Base-by-base conservation (phyloP, 176 grass and related monocot species). In the Thalia dealbata region DNA sequence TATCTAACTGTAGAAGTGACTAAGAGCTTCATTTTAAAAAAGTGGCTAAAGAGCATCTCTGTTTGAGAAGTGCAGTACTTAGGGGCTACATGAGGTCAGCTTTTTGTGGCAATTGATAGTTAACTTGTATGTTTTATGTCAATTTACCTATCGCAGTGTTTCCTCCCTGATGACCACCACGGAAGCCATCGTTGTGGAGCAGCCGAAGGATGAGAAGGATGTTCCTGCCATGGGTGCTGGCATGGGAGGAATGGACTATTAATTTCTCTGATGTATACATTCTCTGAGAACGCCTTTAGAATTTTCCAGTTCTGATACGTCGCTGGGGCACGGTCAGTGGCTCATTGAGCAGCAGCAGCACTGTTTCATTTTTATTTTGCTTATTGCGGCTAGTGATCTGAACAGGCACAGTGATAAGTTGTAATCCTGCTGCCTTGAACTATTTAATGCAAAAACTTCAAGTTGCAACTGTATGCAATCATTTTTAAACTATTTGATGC, bases 111-210 rank as follows among this genome's bases (percentile, higher is more conserved):
- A 9, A 14, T 51, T 27, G 24, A 15, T 45, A 23, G 3, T 46
- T 11, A 52, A 38, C 25, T 64, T 14, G 24, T 30, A 48, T 12
- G 42, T 50, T 21, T 0, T 45, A 16, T n/a, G n/a, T n/a, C 28
- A 46, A 30, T 73, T 61, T 50, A 24, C 45, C 0, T 66, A 5
- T 38, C 82, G 72, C 83, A 99, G 95, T 27, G 95, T 99, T 74
- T 93, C 95, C 1, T 99, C 95, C 0, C 74, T 99, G 71, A 91
- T 99, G 95, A 99, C 95, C 28, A 93, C 95, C 6, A 99, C 95
- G 0, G 95, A 99, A 67, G 78, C 95, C 19, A 82, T 99, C 59
- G 81, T 99, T n/a, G 90, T 93, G 9, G 95, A 99, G 76, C 71
- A 78, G 2, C 95, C 95, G 1, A 99, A 93, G 61, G 87, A 88